These are phyloP conservation scores for Boletus reticuloceps DNA, from an alignment of 768 basidiomycete genomes.

Conservation along the genomic window DNA sequence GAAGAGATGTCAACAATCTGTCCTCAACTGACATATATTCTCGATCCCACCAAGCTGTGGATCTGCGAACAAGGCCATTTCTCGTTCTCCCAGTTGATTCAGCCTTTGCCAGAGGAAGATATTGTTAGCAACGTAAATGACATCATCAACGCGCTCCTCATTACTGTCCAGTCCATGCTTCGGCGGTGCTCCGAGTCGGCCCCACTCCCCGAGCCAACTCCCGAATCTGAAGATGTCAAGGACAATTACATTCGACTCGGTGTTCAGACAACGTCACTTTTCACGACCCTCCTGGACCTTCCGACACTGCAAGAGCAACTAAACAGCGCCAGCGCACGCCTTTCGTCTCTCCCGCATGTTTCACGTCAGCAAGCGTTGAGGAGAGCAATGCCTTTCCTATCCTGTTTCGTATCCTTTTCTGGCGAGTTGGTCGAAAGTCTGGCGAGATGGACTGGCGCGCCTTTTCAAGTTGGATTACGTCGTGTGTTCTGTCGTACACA, in stretches of 20 bases:
- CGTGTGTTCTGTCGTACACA: slow-evolving; percentile 67
- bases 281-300: slow-evolving; percentile 51
- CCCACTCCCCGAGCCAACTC: not conserved
- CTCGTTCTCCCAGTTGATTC: slow-evolving; percentile 12
- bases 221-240: slow-evolving; percentile 28
- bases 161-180: slow-evolving; percentile 62
- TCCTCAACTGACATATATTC: slow-evolving; percentile 27
- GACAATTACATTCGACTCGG: slow-evolving; percentile 56
- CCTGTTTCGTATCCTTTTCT: slow-evolving; percentile 56
- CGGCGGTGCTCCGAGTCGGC: slow-evolving; percentile 34
- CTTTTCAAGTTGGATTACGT: slow-evolving; percentile 85
- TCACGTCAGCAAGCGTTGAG: slow-evolving; percentile 36
- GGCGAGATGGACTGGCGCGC: slow-evolving; percentile 67
- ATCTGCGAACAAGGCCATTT: slow-evolving; percentile 27
- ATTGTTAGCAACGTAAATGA: slow-evolving; percentile 28
- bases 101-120: not conserved
- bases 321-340: slow-evolving; percentile 34
- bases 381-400: slow-evolving; percentile 73
- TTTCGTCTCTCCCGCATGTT: slow-evolving; percentile 36
- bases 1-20: slow-evolving; percentile 28
- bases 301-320: slow-evolving; percentile 42
- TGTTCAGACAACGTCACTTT: slow-evolving; percentile 40
- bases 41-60: slow-evolving; percentile 29
- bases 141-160: slow-evolving; percentile 62
- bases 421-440: slow-evolving; percentile 55